Evolutionary conservation across 495 filamentous ascomycete genomes (phyloP), one percentile per base, ranked within the genome.

Genomic region (Tuber umbilicatum): DNA sequence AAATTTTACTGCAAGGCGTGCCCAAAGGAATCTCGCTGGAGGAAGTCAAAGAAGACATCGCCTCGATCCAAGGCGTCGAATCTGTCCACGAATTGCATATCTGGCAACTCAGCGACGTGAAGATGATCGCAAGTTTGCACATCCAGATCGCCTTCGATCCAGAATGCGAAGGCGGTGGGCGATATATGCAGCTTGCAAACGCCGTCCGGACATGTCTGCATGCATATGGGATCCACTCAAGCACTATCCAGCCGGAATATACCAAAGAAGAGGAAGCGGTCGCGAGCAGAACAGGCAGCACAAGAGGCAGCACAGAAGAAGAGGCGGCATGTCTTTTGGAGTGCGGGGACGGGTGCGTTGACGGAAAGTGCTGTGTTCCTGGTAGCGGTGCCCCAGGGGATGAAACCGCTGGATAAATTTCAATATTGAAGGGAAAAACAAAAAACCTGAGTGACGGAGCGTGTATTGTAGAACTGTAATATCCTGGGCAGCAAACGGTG

Each of bases 211-310:
- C 88, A 50, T 99, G 95, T 82, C 88, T 99, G 27, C 95, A 98
- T 81, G 95, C 89, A 23, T 97, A 97, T 78, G 95, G 95, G 21
- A 97, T 99, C 76, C 95, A 98, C 84, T 95, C 92, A n/a, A 93
- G 93, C 5, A 99, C 95, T 12, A 97, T 99, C 76, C 95, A 99
- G 84, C 96, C 96, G 3, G 95, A 99, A 82, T 99, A 79, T 95
- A 83, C 91, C 90, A 76, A 85, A 86, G 67, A 79, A 83, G 74
- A 80, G 79, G 60, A 72, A 81, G 73, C 83, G 83, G 74, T 84
- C 78, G 73, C 50, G 4, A 70, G 76, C 6, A 67, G 74, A 81
- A 40, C 71, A 2, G 80, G 79, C 31, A 73, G 70, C 1, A 79
- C 79, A 7, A 83, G 81, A 73, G 79, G 74, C 88, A 81, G 84